Conservation (phyloP, 441 rosid genomes). For the Eutrema salsugineum region DNA sequence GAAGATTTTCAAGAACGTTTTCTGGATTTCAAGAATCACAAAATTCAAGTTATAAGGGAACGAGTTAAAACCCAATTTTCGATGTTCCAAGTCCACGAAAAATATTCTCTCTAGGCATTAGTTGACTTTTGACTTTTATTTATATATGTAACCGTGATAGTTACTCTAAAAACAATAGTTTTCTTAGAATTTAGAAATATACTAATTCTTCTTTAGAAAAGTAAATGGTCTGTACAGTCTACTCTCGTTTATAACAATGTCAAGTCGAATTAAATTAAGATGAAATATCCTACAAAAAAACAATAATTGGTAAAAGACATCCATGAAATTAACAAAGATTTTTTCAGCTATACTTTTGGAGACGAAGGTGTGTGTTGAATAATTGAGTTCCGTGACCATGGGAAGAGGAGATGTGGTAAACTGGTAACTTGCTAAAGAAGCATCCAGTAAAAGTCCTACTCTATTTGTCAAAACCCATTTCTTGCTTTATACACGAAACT, state of each 20-base stretch:
- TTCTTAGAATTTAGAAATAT: not conserved
- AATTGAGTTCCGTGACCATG: not conserved
- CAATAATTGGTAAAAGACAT: not conserved
- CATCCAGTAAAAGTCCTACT: not conserved
- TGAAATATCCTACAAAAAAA: not conserved
- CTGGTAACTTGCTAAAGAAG: conserved; percentile 1
- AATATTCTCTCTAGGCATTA: not conserved
- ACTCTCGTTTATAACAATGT: not conserved
- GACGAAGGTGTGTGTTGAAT: not conserved
- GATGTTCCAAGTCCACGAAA: not conserved
- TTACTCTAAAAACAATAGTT: conserved; percentile 2
- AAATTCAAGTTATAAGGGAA: not conserved
- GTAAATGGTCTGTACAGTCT: not conserved
- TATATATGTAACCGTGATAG: not conserved
- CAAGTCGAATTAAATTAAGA: conserved; percentile 3
- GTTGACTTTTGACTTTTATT: conserved; percentile 7
- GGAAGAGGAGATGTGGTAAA: not conserved
- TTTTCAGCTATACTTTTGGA: not conserved
- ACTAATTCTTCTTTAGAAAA: not conserved
- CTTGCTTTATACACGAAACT: too few species aligned
- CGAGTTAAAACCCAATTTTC: not conserved
- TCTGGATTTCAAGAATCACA: not conserved
- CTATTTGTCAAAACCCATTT: not conserved
- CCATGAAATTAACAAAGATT: too few species aligned
- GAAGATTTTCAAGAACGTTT: too few species aligned